A percentile compares a stretch with the other conserved stretches of the same genome.
These are phyloP conservation scores for Aureobasidium mangrovei DNA, from an alignment of 2,329 filamentous ascomycete genomes.

Conservation along the genomic window DNA sequence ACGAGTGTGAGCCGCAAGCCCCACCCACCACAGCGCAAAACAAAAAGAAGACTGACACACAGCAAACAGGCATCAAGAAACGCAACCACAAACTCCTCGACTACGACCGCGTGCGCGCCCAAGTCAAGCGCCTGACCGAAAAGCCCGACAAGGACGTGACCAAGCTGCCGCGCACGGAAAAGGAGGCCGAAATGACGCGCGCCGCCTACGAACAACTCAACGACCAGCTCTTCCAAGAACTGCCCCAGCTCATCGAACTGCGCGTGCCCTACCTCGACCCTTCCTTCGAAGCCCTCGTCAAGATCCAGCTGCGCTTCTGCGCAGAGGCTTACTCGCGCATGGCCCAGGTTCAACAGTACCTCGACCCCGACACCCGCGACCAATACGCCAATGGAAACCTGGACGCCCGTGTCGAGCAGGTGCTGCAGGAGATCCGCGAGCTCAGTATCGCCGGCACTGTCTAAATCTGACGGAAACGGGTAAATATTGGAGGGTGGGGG, in stretches of 20 bases:
- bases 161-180: constrained; percentile 90
- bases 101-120: constrained; percentile 90
- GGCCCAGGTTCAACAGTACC: constrained; percentile 98
- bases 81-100: constrained; percentile 96
- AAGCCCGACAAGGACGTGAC: constrained; percentile 98
- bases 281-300: constrained; percentile 93
- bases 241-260: constrained; percentile 92
- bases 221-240: constrained; percentile 84
- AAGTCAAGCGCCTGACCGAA: constrained; percentile 93
- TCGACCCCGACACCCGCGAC: constrained; percentile 90
- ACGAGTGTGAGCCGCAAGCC: constrained; percentile 60
- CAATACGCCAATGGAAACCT: constrained; percentile 91
- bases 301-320: constrained; percentile 96
- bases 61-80: constrained; percentile 76
- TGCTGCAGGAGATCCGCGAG: constrained; percentile 92
- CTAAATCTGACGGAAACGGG: constrained; percentile 22
- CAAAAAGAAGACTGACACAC: background rate
- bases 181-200: constrained; percentile 91
- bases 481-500: background rate
- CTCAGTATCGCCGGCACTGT: constrained; percentile 81
- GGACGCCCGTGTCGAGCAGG: constrained; percentile 86
- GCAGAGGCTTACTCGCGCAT: constrained; percentile 95
- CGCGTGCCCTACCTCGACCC: constrained; percentile 96
- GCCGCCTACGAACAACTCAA: constrained; percentile 93
- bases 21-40: background rate